Evolutionary conservation across 2,329 filamentous ascomycete genomes (phyloP).

Genomic region (Phaeosphaeriaceae sp.): DNA sequence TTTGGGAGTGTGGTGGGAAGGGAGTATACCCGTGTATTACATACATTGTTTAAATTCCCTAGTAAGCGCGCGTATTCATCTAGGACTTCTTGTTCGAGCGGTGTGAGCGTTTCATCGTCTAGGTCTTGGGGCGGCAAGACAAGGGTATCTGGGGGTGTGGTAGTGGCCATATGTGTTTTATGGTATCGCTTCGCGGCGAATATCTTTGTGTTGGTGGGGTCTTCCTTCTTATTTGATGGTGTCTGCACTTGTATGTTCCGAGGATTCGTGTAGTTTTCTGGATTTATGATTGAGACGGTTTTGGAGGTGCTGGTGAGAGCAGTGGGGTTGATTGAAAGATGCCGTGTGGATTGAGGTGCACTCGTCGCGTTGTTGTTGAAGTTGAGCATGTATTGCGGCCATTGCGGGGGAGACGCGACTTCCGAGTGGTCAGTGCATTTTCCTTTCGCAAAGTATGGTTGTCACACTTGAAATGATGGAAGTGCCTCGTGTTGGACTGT

Average conservation of each 20-base stretch:
- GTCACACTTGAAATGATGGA: neutral
- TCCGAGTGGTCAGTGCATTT: constrained; percentile 15
- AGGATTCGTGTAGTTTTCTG: too few species aligned
- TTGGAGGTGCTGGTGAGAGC: neutral
- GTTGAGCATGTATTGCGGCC: neutral
- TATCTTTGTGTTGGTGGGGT: too few species aligned
- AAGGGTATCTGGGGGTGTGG: constrained; percentile 13
- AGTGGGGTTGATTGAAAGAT: neutral
- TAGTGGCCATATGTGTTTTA: constrained; percentile 22
- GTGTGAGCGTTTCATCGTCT: constrained; percentile 59
- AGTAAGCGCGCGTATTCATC: constrained; percentile 90
- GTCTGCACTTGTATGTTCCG: too few species aligned
- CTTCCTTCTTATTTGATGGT: too few species aligned
- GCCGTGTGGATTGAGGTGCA: too few species aligned
- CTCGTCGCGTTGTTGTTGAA: neutral
- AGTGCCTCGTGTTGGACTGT: neutral
- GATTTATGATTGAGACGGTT: too few species aligned
- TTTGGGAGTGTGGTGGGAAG: too few species aligned
- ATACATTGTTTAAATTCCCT: constrained; percentile 88
- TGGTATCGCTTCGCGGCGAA: neutral
- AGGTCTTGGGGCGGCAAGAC: constrained; percentile 23
- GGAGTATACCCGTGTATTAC: too few species aligned
- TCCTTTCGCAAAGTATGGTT: neutral
- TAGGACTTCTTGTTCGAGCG: constrained; percentile 90
- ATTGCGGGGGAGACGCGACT: constrained; percentile 33